phyloP scores from a whole-genome alignment of 179 eudicot species.

The Silene coronaria region DNA sequence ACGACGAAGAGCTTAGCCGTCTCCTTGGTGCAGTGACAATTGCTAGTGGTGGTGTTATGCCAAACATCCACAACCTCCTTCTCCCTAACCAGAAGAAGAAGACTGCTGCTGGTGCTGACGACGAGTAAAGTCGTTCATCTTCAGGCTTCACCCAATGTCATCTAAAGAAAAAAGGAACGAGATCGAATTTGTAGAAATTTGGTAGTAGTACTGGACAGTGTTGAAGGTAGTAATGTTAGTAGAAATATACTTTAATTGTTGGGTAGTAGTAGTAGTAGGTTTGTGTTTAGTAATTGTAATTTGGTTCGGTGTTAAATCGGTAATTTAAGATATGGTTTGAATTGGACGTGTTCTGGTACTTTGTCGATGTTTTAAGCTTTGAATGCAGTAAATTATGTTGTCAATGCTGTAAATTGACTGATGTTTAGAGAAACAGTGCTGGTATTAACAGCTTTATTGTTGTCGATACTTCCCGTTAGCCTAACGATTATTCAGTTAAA shows the following conservation, averaged over 20 bases:
- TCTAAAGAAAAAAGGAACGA: neutral
- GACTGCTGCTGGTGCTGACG: conserved; percentile 20
- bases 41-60: conserved; percentile 38
- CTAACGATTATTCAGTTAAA: too few relatives aligned
- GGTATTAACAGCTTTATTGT: too few relatives aligned
- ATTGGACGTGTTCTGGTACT: too few relatives aligned
- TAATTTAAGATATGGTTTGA: too few relatives aligned
- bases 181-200: neutral
- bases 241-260: neutral
- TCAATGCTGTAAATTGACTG: too few relatives aligned
- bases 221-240: neutral
- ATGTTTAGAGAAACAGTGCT: too few relatives aligned
- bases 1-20: conserved; percentile 36
- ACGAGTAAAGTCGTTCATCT: conserved; percentile 2
- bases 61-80: conserved; percentile 40
- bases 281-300: neutral
- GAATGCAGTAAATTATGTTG: too few relatives aligned
- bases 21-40: conserved; percentile 38
- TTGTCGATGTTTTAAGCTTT: too few relatives aligned
- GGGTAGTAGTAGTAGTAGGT: neutral
- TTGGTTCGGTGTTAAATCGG: too few relatives aligned
- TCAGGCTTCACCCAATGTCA: too few relatives aligned
- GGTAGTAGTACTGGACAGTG: neutral
- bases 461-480: too few relatives aligned
- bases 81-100: conserved; percentile 26